Evolutionary conservation across 768 basidiomycete species (phyloP).

Genomic region (Kwoniella europaea): DNA sequence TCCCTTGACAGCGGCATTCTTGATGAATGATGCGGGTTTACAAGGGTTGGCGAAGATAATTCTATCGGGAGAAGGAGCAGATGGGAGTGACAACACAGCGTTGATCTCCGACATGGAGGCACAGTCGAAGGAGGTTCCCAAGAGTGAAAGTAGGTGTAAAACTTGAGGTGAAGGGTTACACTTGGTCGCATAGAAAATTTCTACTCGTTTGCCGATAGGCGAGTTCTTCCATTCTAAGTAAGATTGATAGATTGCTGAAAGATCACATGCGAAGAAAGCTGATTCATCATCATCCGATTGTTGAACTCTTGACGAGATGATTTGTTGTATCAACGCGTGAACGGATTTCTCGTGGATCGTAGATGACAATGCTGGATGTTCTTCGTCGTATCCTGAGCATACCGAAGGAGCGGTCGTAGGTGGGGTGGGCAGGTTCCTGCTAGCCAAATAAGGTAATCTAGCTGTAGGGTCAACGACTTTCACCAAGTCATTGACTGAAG

Average conservation of each 20-base stretch:
- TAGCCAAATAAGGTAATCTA: constrained; percentile 32
- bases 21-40: constrained; percentile 93
- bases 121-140: constrained; percentile 95
- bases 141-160: constrained; percentile 81
- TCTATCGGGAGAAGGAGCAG: constrained; percentile 69
- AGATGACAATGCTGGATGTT: constrained; percentile 33
- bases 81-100: constrained; percentile 71
- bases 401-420: constrained; percentile 12
- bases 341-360: constrained; percentile 38
- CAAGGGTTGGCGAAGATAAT: constrained; percentile 99
- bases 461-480: constrained; percentile 45
- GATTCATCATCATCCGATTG: constrained; percentile 72
- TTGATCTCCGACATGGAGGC: constrained; percentile 93
- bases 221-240: constrained; percentile 78
- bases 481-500: constrained; percentile 37
- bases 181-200: constrained; percentile 96
- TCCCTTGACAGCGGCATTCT: constrained; percentile 74
- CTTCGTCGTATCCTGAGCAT: constrained; percentile 19
- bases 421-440: constrained; percentile 28
- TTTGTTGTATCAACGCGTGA: constrained; percentile 42
- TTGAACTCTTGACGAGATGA: constrained; percentile 32
- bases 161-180: constrained; percentile 98
- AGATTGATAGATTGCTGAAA: constrained; percentile 82
- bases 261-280: constrained; percentile 95
- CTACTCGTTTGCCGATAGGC: constrained; percentile 74